Percentiles rank a stretch among this genome's conserved stretches.
Evolutionary conservation across 306 rosid species (phyloP).

Genomic region (Medicago arabica): DNA sequence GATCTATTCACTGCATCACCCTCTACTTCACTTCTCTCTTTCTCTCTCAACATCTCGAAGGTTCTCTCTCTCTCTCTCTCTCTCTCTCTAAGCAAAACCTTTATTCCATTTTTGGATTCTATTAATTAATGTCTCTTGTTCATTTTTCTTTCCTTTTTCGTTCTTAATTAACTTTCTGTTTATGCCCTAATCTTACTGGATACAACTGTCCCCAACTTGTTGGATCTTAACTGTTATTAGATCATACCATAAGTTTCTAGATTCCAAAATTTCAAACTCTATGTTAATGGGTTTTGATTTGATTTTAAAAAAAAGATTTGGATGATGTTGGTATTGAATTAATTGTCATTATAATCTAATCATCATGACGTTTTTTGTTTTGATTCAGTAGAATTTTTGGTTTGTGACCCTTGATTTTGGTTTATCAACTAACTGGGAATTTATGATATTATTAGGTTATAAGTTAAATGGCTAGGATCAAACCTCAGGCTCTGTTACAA

Average conservation of each 20-base stretch:
- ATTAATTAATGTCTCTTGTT: constrained; percentile 16
- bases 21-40: not conserved
- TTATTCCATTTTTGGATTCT: constrained; percentile 32
- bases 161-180: not conserved
- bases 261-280: constrained; percentile 30
- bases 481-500: constrained; percentile 74
- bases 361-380: constrained; percentile 18
- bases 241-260: not conserved
- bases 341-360: constrained; percentile 34
- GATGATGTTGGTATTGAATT: constrained; percentile 29
- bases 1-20: constrained; percentile 35
- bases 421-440: constrained; percentile 38
- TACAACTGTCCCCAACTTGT: constrained; percentile 34
- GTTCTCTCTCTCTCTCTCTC: constrained; percentile 37
- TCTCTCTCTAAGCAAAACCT: not conserved
- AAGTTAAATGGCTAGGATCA: constrained; percentile 68
- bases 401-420: constrained; percentile 17
- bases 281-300: constrained; percentile 28
- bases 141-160: not conserved
- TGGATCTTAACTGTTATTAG: constrained; percentile 44
- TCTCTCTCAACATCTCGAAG: not conserved
- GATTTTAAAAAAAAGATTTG: not conserved
- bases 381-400: not conserved
- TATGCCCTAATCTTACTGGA: constrained; percentile 37
- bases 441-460: constrained; percentile 28